Base-by-base conservation (phyloP, 139 green algal genomes). In the Chlamydomonas eustigma region DNA sequence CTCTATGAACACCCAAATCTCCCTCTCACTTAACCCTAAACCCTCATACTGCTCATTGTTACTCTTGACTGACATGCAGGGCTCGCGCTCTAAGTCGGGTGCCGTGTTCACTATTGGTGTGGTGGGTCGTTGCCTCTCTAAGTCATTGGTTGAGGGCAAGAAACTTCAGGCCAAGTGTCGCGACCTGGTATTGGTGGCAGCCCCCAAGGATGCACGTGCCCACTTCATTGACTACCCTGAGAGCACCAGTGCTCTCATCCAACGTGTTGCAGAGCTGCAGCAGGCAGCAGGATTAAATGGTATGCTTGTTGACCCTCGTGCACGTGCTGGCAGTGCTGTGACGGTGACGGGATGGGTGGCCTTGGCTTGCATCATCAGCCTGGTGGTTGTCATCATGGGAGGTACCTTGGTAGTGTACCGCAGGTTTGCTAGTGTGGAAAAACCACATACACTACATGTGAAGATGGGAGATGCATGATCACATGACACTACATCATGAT, bases 271-370 rank as follows among this genome's bases (percentile, higher is more conserved):
- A 28, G 83, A 90, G 39, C 80, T 87, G 38, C 82, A 88, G 73
- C 77, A 78, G 30, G 78, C 78, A 3, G 82, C 76, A 44, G 44
- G 44, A 70, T 28, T 70, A 32, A 70, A 39, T 39, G 34, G 37
- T 18, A 78, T 87, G n/a, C 76, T 90, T 3, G 80, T 90, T 0
- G 75, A 92, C 67, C 82, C 87, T 34, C 73, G 82, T 36, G 75
- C 78, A n/a, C 12, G 63, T 50, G 82, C 84, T 80, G 81, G 74
- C 28, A 81, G 75, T 50, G 73, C 79, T 4, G 67, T 94, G 28
- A 95, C 89, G 0, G 85, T 97, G 0, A 95, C 89, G 2, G 92
- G 90, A 34, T 92, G 88, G 88, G 81, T 89, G 1, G 88, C 88
- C 3, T 71, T 91, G 4, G 84, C 85, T 0, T 90, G 84, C 74